Evolutionary conservation across 768 basidiomycete genomes (phyloP), one percentile per base, ranked within the genome.

Genomic region (Russula sp.): DNA sequence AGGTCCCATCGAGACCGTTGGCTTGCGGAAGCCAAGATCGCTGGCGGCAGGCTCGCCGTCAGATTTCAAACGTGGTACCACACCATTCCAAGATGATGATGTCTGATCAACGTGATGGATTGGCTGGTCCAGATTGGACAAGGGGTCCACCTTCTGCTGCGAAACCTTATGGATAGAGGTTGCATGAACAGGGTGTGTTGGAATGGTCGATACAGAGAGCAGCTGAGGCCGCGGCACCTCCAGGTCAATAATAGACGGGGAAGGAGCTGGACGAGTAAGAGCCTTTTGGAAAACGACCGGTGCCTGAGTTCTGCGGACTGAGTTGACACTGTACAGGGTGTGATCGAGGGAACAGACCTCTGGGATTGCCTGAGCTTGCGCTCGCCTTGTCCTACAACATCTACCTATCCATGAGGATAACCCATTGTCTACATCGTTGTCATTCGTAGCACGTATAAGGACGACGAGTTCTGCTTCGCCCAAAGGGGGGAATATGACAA

Each of bases 401-500:
- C 68, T 70, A 52, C 75, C 76, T 39, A 31, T 66, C 74, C 74
- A 75, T 9, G 65, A 22, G 14, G 52, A 20, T 11, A 75, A 64
- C 27, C 57, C 68, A 16, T 74, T 71, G 39, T 50, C 63, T 4
- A 45, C 62, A 57, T 75, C 73, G 1, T 67, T 63, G n/a, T 58
- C 44, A 18, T 62, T 76, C 2, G 67, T 69, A 1, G 70, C 71
- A 32, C 69, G 66, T 35, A 75, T 57, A 27, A 68, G 70, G 32
- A 11, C 53, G 20, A 71, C 16, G 65, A 75, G 73, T 7, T 72
- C 69, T 0, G 31, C 42, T 10, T 73, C 72, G 13, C 65, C 66
- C 49, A 75, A 75, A 37, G 1, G 72, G 70, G 8, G 74, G 75
- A 57, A 70, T 69, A 35, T 72, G 73, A 59, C 75, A 77, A 61